Evolutionary conservation across 306 rosid species (phyloP).

Genomic region (Ormosia semicastrata): DNA sequence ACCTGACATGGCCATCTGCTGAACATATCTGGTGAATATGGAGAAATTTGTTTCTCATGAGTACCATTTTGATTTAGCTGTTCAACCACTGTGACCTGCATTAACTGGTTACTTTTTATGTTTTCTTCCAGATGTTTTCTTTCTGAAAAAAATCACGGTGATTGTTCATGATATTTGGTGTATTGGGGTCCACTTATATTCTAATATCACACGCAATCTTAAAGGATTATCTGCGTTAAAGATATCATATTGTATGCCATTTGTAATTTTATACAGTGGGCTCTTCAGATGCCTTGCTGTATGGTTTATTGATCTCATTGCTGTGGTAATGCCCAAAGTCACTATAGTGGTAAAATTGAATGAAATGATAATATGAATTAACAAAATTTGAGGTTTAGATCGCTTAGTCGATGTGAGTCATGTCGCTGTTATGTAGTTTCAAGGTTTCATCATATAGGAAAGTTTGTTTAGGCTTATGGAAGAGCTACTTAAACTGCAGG

Average conservation of each 20-base stretch:
- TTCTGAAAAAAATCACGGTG: not conserved
- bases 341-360: not conserved
- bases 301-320: not conserved
- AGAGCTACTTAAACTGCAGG: conserved; percentile 51
- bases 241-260: not conserved
- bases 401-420: not conserved
- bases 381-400: not conserved
- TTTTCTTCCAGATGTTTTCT: not conserved
- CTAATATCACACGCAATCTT: not conserved
- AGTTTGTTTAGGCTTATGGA: conserved; percentile 16
- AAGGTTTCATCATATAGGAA: not conserved
- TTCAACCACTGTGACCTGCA: not conserved
- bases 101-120: not conserved
- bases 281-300: not conserved
- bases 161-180: not conserved
- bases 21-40: not conserved
- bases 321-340: conserved; percentile 6
- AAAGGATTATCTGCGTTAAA: not conserved
- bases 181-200: not conserved
- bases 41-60: not conserved
- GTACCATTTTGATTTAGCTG: not conserved
- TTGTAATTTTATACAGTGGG: not conserved
- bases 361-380: not conserved
- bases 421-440: not conserved
- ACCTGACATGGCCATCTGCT: not conserved